Percentiles rank a stretch among this genome's conserved stretches.
phyloP scores from a whole-genome alignment of 768 basidiomycete genomes.

The Vararia minispora region DNA sequence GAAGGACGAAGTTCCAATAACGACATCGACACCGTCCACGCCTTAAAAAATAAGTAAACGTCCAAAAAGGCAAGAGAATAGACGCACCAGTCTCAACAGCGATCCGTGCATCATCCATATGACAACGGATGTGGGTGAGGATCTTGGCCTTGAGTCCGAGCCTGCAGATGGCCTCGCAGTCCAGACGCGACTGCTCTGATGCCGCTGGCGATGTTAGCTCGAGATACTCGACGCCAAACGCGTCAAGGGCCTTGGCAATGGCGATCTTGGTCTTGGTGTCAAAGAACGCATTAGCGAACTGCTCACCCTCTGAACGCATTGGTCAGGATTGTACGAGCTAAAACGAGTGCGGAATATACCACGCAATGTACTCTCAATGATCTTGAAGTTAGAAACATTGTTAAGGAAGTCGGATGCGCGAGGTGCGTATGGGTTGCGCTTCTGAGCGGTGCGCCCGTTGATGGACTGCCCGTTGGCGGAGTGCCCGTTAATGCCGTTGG shows the following conservation, averaged over 20 bases:
- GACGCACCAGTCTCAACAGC: conserved; percentile 87
- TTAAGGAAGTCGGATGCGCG: conserved; percentile 89
- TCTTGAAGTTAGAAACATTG: conserved; percentile 89
- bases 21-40: conserved; percentile 98
- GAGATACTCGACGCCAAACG: conserved; percentile 99
- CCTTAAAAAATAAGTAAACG: conserved; percentile 31
- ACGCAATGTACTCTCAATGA: conserved; percentile 94
- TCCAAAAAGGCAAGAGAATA: neutral
- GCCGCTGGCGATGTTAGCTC: conserved; percentile 98
- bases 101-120: conserved; percentile 98
- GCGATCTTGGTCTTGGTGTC: conserved; percentile 99
- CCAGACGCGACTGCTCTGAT: conserved; percentile 85
- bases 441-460: conserved; percentile 28
- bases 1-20: conserved; percentile 98
- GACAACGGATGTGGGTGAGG: conserved; percentile 97
- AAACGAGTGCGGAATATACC: conserved; percentile 39
- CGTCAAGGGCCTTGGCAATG: conserved; percentile 95
- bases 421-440: conserved; percentile 74
- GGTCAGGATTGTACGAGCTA: neutral
- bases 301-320: conserved; percentile 75
- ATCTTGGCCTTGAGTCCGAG: conserved; percentile 95
- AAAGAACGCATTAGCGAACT: conserved; percentile 99
- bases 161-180: conserved; percentile 99
- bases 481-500: conserved; percentile 23
- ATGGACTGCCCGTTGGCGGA: conserved; percentile 25